These are phyloP conservation scores for Pigoraptor vietnamica DNA, from an alignment of 78 protist species.

Conservation along the genomic window DNA sequence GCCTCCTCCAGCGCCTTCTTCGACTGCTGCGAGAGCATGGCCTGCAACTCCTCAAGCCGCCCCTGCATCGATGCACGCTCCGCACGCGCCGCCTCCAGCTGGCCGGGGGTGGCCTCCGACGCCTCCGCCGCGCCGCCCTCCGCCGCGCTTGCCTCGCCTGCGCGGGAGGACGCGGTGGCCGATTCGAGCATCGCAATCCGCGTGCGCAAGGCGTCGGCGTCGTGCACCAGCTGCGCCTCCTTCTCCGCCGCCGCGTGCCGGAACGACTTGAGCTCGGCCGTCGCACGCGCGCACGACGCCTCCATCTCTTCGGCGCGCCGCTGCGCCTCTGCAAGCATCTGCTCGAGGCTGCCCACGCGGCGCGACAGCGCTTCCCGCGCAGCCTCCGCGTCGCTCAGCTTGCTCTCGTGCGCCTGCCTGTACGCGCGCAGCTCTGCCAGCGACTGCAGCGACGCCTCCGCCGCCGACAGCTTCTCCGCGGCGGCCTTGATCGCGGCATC, in stretches of 20 bases:
- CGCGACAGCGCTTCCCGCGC: not conserved
- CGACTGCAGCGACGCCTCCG: not conserved
- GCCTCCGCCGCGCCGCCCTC: not conserved
- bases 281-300: not conserved
- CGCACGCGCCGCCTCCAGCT: not conserved
- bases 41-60: not conserved
- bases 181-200: not conserved
- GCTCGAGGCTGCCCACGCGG: not conserved
- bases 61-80: not conserved
- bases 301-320: not conserved
- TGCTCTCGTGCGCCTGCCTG: not conserved
- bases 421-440: not conserved
- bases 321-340: not conserved
- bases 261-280: not conserved
- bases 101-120: not conserved
- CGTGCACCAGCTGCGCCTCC: not conserved
- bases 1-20: not conserved
- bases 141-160: not conserved
- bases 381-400: not conserved
- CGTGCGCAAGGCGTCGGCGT: not conserved
- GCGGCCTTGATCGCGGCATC: not conserved
- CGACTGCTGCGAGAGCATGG: not conserved
- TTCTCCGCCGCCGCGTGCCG: not conserved
- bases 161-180: not conserved
- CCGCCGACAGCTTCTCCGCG: not conserved